A percentile compares a stretch with the other conserved stretches of the same genome.
phyloP scores from a whole-genome alignment of 2,329 filamentous ascomycete genomes.

The Penicillium sumatraense region DNA sequence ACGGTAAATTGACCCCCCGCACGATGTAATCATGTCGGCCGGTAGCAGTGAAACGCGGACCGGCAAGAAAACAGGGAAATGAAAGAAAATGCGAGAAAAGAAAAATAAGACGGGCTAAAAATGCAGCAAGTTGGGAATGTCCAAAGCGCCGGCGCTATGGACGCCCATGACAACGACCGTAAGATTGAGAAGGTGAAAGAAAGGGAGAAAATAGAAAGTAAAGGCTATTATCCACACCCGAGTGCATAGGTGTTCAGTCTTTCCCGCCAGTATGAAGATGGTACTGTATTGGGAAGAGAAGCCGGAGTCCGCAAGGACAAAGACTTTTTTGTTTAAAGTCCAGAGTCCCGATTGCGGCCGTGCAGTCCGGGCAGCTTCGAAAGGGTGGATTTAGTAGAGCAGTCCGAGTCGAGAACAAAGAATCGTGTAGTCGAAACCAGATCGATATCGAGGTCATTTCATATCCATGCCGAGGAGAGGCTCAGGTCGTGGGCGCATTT shows the following conservation, averaged over 20 bases:
- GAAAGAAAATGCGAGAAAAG: slow-evolving; percentile 13
- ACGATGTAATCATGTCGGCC: slow-evolving; percentile 1
- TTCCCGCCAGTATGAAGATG: neutral
- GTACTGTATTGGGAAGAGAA: neutral
- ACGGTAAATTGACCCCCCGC: slow-evolving; percentile 11
- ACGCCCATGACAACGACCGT: slow-evolving; percentile 10
- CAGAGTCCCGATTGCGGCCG: neutral
- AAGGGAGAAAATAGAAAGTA: too few relatives aligned
- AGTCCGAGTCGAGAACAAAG: slow-evolving; percentile 25
- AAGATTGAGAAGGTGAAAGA: slow-evolving; percentile 10
- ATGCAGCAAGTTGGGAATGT: slow-evolving; percentile 15
- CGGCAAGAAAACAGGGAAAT: slow-evolving; percentile 4
- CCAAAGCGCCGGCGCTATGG: slow-evolving; percentile 23
- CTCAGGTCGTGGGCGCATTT: slow-evolving; percentile 30
- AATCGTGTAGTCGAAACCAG: slow-evolving; percentile 31
- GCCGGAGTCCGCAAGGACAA: neutral
- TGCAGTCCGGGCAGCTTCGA: neutral
- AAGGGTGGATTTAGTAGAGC: slow-evolving; percentile 18
- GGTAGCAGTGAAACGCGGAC: neutral
- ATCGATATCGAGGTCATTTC: slow-evolving; percentile 35
- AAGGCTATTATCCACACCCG: slow-evolving; percentile 1
- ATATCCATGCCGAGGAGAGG: slow-evolving; percentile 35
- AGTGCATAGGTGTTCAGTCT: neutral
- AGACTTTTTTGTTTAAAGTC: too few relatives aligned
- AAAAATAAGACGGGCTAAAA: slow-evolving; percentile 21